A percentile compares a stretch with the other conserved stretches of the same genome.
Conservation (phyloP, 108 stramenopile species). For the Cyclotella cryptica region DNA sequence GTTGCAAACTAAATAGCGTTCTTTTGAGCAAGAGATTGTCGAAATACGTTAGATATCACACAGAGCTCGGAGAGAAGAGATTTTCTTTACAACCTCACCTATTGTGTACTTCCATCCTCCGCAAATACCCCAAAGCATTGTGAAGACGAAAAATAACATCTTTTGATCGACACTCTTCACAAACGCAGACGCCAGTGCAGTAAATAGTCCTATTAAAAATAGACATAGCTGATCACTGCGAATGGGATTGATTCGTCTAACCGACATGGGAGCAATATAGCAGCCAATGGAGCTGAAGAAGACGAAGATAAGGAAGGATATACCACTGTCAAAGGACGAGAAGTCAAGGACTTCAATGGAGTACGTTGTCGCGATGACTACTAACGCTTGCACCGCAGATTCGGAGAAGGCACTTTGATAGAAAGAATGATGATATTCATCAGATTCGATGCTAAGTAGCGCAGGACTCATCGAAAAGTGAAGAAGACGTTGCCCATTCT, state of each 20-base stretch:
- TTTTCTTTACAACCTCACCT: conserved; percentile 6
- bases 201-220: conserved; percentile 20
- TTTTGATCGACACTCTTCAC: conserved; percentile 22
- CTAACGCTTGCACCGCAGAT: conserved; percentile 33
- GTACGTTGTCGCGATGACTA: conserved; percentile 50
- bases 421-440: not conserved
- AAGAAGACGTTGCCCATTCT: not conserved
- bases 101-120: conserved; percentile 53
- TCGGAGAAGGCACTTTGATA: conserved; percentile 35
- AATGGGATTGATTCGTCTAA: conserved; percentile 16
- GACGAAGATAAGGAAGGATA: conserved; percentile 33
- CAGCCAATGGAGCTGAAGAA: conserved; percentile 34
- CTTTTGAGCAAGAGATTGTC: not conserved
- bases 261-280: conserved; percentile 16
- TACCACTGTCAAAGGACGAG: conserved; percentile 26
- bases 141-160: conserved; percentile 32
- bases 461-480: not conserved
- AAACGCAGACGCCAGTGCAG: conserved; percentile 29
- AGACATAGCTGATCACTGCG: conserved; percentile 37
- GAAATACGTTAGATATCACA: not conserved
- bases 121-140: conserved; percentile 42
- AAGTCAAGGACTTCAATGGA: conserved; percentile 39
- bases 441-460: not conserved
- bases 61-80: not conserved
- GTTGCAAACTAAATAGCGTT: conserved; percentile 58